Percentiles rank a stretch among this genome's conserved stretches.
These are phyloP conservation scores for Telopea speciosissima DNA, from an alignment of 177 flowering plant genomes.

Conservation along the genomic window DNA sequence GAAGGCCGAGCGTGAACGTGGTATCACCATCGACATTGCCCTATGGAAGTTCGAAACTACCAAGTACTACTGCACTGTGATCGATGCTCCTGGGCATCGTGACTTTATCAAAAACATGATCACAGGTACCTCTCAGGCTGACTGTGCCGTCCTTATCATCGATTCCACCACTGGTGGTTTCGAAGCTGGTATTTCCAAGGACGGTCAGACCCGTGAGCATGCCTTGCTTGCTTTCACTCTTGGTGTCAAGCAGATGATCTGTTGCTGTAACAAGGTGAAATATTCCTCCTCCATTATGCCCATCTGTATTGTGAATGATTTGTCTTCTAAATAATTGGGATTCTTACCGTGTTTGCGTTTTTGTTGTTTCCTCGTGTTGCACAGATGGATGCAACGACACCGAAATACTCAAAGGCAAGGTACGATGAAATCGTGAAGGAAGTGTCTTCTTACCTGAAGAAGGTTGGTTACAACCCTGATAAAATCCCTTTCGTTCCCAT, in stretches of 20 bases:
- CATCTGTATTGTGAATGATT: too few species aligned
- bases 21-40: conserved; percentile 10
- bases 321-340: too few species aligned
- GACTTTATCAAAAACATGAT: conserved; percentile 11
- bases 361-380: not conserved
- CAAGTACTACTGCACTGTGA: conserved; percentile 11
- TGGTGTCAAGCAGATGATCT: conserved; percentile 11
- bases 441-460: conserved; percentile 9
- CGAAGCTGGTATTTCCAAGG: conserved; percentile 14
- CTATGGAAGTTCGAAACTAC: conserved; percentile 9
- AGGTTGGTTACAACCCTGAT: conserved; percentile 8
- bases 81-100: conserved; percentile 13
- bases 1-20: conserved; percentile 13
- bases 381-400: conserved; percentile 11
- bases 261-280: conserved; percentile 11
- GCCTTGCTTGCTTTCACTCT: conserved; percentile 12
- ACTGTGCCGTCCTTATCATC: conserved; percentile 8
- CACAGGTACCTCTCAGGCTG: conserved; percentile 9
- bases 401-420: conserved; percentile 11
- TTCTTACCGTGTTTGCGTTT: too few species aligned
- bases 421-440: conserved; percentile 13
- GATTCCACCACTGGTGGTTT: conserved; percentile 13
- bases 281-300: too few species aligned
- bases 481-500: conserved; percentile 10
- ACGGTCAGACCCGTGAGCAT: conserved; percentile 13